phyloP scores from a whole-genome alignment of 768 basidiomycete genomes.

The Pleurotus eryngii region DNA sequence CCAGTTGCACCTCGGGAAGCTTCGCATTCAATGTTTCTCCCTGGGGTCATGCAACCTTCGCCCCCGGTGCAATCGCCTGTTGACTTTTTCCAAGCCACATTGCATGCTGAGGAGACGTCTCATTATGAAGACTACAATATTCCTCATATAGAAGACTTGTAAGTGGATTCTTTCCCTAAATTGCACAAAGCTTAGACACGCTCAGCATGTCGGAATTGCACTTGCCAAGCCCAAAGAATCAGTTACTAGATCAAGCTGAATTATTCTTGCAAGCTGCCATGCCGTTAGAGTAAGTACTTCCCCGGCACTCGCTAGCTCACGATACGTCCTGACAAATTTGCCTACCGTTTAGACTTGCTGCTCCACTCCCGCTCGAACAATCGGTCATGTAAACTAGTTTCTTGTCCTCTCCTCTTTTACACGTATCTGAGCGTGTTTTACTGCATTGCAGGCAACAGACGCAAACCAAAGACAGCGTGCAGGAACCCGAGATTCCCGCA shows the following conservation, averaged over 20 bases:
- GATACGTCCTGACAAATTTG: too few species aligned
- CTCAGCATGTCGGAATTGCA: slow-evolving; percentile 3
- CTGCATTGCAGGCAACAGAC: too few species aligned
- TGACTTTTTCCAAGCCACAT: neutral
- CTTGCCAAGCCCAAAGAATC: slow-evolving; percentile 11
- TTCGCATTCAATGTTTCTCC: neutral
- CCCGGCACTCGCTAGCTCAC: neutral
- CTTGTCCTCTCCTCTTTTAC: neutral
- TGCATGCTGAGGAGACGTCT: neutral
- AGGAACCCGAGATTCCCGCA: slow-evolving; percentile 9
- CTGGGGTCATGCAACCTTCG: neutral
- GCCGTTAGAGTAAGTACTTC: slow-evolving; percentile 34
- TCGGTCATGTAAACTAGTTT: neutral
- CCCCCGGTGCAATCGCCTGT: neutral
- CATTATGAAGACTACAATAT: neutral
- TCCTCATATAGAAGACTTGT: slow-evolving; percentile 2
- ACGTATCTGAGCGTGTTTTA: too few species aligned
- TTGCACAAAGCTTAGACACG: neutral
- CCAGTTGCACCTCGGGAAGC: neutral
- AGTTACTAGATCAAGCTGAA: slow-evolving; percentile 23
- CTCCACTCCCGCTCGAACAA: slow-evolving; percentile 23
- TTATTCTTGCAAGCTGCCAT: slow-evolving; percentile 36
- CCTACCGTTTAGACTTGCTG: slow-evolving; percentile 26
- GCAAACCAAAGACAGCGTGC: too few species aligned
- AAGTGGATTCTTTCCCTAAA: neutral